These are phyloP conservation scores for Friedmanniomyces simplex DNA, from an alignment of 495 filamentous ascomycete species.

Conservation along the genomic window DNA sequence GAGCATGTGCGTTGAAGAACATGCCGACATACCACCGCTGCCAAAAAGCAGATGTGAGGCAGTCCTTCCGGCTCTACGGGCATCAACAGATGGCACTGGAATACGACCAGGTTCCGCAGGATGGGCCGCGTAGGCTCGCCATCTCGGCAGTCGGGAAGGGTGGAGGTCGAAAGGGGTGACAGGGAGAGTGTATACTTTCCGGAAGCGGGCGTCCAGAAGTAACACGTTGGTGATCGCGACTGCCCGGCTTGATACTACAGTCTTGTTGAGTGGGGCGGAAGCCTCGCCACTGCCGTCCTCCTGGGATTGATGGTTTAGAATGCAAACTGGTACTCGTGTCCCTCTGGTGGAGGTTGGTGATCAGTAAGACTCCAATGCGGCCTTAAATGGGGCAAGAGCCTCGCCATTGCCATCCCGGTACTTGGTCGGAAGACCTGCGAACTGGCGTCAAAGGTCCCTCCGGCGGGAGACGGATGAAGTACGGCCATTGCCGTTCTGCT, in stretches of 20 bases:
- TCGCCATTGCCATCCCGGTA: background rate
- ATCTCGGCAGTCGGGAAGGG: background rate
- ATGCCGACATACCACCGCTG: too few relatives aligned
- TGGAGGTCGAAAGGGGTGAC: background rate
- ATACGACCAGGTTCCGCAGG: background rate
- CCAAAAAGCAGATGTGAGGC: background rate
- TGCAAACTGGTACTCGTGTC: background rate
- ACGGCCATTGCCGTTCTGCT: too few relatives aligned
- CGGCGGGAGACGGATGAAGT: too few relatives aligned
- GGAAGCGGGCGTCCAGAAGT: background rate
- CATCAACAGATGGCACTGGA: background rate
- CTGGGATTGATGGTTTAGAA: background rate
- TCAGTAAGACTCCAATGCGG: background rate
- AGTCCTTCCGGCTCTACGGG: background rate
- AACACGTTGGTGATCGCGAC: background rate
- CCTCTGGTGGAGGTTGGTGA: background rate
- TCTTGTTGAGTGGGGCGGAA: background rate
- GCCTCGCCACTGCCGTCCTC: background rate
- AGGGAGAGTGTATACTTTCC: background rate
- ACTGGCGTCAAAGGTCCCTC: too few relatives aligned
- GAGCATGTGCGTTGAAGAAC: too few relatives aligned
- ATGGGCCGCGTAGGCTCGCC: background rate
- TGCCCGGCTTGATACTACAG: background rate
- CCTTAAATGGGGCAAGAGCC: background rate
- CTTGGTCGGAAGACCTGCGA: too few relatives aligned